Evolutionary conservation across 139 green algal genomes (phyloP).

Genomic region (Spirogloea muscicola): DNA sequence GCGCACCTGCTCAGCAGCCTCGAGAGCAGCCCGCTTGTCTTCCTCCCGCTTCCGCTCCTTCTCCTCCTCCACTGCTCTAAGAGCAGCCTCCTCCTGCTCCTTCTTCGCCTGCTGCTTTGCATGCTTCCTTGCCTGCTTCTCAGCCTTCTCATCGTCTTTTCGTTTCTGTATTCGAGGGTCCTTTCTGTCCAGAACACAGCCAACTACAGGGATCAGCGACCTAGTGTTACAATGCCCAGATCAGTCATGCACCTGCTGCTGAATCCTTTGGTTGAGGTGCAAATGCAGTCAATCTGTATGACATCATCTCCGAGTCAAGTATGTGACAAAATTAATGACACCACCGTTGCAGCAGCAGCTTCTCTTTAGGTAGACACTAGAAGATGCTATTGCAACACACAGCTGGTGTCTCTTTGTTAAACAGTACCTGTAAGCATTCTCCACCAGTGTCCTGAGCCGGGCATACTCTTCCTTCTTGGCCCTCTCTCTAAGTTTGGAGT

Average conservation of each 20-base stretch:
- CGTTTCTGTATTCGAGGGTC: constrained; percentile 43
- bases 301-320: no score
- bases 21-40: constrained; percentile 25
- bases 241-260: no score
- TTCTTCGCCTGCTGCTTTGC: constrained; percentile 38
- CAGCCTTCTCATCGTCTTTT: constrained; percentile 70
- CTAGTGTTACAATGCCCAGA: no score
- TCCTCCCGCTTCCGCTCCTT: constrained; percentile 33
- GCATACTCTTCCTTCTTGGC: constrained; percentile 88
- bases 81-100: constrained; percentile 49
- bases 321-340: no score
- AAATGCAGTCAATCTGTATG: no score
- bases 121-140: constrained; percentile 46
- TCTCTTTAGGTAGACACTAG: no score
- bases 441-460: constrained; percentile 84
- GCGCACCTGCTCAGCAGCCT: constrained; percentile 49
- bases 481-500: constrained; percentile 86
- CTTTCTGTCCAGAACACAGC: no score
- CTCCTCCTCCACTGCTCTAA: constrained; percentile 49
- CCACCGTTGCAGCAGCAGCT: no score
- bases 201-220: no score
- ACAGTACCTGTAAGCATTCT: constrained; percentile 70
- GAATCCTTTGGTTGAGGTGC: no score
- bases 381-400: no score
- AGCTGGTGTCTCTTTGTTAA: no score